phyloP scores from a whole-genome alignment of 2,329 filamentous ascomycete species.

The Sarocladium kiliense region DNA sequence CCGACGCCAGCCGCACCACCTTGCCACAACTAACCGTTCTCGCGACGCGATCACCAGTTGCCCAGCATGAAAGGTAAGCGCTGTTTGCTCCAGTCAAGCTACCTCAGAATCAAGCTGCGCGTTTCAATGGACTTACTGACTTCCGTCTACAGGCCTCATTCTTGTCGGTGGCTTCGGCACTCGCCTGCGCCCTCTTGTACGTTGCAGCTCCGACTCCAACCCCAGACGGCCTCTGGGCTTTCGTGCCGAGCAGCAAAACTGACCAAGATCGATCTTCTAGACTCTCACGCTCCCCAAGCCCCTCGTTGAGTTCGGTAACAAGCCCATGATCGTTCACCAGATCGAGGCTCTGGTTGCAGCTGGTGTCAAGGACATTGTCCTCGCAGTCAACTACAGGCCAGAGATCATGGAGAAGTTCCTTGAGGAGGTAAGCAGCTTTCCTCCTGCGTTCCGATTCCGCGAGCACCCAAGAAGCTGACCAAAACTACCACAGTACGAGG shows the following conservation, averaged over 20 bases:
- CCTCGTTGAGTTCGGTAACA: constrained; percentile 96
- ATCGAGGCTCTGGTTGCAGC: constrained; percentile 90
- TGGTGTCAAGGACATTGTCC: constrained; percentile 94
- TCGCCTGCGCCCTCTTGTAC: constrained; percentile 89
- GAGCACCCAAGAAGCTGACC: constrained; percentile 11
- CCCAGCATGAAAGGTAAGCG: constrained; percentile 32
- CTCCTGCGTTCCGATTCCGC: not conserved
- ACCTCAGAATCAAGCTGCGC: not conserved
- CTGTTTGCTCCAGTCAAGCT: not conserved
- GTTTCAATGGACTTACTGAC: not conserved
- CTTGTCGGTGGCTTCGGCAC: constrained; percentile 99
- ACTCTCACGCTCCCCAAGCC: constrained; percentile 97
- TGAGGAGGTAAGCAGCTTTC: constrained; percentile 60
- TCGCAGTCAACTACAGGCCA: constrained; percentile 97
- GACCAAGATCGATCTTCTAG: constrained; percentile 38
- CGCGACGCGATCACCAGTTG: not conserved
- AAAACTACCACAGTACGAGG: constrained; percentile 62
- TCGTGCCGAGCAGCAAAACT: constrained; percentile 11
- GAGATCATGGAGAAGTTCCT: constrained; percentile 96
- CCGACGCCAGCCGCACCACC: not conserved
- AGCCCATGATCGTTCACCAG: constrained; percentile 98
- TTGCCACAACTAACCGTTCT: not conserved
- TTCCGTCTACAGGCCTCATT: constrained; percentile 71
- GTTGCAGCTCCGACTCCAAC: constrained; percentile 21
- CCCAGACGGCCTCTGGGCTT: constrained; percentile 7